Conservation (phyloP, 1,284 basidiomycete genomes). For the Heterobasidion parviporum region DNA sequence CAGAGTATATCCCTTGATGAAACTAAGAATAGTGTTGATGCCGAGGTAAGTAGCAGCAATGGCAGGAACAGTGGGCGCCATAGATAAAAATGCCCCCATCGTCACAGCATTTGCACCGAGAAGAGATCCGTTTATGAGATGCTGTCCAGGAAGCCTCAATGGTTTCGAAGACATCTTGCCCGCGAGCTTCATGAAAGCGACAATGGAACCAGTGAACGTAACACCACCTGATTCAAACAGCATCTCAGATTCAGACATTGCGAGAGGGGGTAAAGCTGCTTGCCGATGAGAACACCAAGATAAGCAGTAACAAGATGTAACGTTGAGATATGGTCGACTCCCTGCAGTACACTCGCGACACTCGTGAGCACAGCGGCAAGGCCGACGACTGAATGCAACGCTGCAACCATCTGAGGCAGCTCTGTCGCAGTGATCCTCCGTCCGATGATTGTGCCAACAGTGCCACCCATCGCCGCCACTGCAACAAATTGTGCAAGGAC, state of each 20-base stretch:
- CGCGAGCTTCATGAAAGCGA: conserved; percentile 82
- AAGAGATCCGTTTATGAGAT: conserved; percentile 63
- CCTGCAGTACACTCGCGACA: conserved; percentile 65
- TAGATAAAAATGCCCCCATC: conserved; percentile 68
- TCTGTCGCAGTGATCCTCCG: conserved; percentile 79
- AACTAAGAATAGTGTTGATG: conserved; percentile 65
- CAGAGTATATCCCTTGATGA: conserved; percentile 77
- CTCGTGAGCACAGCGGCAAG: conserved; percentile 80
- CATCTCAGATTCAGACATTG: too few species aligned
- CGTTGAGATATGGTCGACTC: conserved; percentile 54
- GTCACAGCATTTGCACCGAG: conserved; percentile 61
- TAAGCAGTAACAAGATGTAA: conserved; percentile 78
- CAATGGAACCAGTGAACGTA: conserved; percentile 77
- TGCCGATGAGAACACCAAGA: conserved; percentile 76
- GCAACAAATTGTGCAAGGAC: conserved; percentile 72
- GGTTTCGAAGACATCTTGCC: conserved; percentile 72
- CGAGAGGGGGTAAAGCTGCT: background rate
- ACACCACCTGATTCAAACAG: conserved; percentile 39
- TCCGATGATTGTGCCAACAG: conserved; percentile 63
- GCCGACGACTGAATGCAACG: conserved; percentile 75
- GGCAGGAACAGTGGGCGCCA: conserved; percentile 59
- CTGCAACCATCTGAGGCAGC: conserved; percentile 73
- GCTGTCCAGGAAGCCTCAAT: conserved; percentile 63
- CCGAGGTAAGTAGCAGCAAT: conserved; percentile 72
- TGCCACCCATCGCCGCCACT: conserved; percentile 62